Conservation (phyloP, 176 grass and related monocot genomes). For the Carex littledalei region DNA sequence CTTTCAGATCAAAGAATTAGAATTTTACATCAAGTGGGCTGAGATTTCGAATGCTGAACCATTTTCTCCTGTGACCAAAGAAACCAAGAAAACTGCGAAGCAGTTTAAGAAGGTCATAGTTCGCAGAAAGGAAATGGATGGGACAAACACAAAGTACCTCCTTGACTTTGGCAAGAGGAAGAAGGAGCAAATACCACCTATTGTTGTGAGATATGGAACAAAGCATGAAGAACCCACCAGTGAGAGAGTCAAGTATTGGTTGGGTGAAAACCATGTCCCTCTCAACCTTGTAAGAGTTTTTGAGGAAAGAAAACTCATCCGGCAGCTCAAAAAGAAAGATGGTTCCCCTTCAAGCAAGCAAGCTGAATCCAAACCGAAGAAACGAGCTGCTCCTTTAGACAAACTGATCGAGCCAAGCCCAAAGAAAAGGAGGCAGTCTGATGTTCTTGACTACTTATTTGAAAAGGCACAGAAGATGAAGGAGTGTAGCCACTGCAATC, state of each 20-base stretch:
- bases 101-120: constrained; percentile 97
- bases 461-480: constrained; percentile 56
- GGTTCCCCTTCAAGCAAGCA: constrained; percentile 9
- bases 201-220: constrained; percentile 73
- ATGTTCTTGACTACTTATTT: constrained; percentile 53
- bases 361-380: constrained; percentile 18
- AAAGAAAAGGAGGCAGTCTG: constrained; percentile 33
- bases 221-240: constrained; percentile 70
- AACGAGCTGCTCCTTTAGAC: constrained; percentile 30
- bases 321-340: constrained; percentile 79
- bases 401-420: constrained; percentile 22
- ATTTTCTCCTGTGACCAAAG: constrained; percentile 58
- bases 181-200: constrained; percentile 66
- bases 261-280: constrained; percentile 73
- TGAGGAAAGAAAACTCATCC: constrained; percentile 62
- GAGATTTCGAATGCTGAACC: constrained; percentile 58
- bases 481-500: constrained; percentile 71
- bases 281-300: constrained; percentile 79
- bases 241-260: constrained; percentile 89
- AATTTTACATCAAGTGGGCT: constrained; percentile 84
- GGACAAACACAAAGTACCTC: constrained; percentile 65
- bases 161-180: constrained; percentile 89
- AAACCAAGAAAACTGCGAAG: constrained; percentile 68
- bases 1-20: constrained; percentile 92
- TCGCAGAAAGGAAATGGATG: constrained; percentile 57